phyloP scores from a whole-genome alignment of 441 rosid species.

The Rhodomyrtus psidioides region DNA sequence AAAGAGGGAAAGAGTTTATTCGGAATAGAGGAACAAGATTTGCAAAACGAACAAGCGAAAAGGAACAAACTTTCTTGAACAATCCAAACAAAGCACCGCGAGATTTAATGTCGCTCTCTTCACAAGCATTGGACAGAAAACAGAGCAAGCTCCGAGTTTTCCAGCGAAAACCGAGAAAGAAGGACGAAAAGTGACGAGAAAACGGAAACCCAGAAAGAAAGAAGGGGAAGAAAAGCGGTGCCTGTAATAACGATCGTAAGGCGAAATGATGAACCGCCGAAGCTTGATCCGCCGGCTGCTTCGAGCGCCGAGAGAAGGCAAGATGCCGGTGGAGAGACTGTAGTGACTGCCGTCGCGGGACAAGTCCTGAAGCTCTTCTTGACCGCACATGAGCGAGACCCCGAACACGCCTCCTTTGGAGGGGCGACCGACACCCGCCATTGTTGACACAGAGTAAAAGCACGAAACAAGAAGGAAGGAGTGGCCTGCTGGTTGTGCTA shows the following conservation, averaged over 20 bases:
- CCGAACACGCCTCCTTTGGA: constrained; percentile 17
- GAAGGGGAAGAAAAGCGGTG: background rate
- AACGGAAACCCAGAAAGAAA: background rate
- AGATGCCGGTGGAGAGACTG: constrained; percentile 74
- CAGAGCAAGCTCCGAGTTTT: background rate
- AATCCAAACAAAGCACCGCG: background rate
- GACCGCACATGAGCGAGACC: constrained; percentile 38
- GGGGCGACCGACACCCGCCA: constrained; percentile 21
- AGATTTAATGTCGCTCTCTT: constrained; percentile 11
- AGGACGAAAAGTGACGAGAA: background rate
- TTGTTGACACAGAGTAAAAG: background rate
- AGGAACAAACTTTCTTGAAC: background rate
- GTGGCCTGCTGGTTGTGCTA: background rate
- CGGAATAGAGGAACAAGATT: background rate
- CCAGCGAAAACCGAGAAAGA: background rate
- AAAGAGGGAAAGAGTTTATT: background rate
- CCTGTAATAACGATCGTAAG: constrained; percentile 87
- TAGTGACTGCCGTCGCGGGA: constrained; percentile 88
- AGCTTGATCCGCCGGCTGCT: constrained; percentile 76
- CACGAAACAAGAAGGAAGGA: background rate
- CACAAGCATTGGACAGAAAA: background rate
- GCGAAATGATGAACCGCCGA: constrained; percentile 47
- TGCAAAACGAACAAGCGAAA: background rate
- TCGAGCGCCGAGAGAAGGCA: constrained; percentile 94
- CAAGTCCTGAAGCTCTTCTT: constrained; percentile 66